Conservation (phyloP, 805 yeast species). For the Metschnikowia matae region DNA sequence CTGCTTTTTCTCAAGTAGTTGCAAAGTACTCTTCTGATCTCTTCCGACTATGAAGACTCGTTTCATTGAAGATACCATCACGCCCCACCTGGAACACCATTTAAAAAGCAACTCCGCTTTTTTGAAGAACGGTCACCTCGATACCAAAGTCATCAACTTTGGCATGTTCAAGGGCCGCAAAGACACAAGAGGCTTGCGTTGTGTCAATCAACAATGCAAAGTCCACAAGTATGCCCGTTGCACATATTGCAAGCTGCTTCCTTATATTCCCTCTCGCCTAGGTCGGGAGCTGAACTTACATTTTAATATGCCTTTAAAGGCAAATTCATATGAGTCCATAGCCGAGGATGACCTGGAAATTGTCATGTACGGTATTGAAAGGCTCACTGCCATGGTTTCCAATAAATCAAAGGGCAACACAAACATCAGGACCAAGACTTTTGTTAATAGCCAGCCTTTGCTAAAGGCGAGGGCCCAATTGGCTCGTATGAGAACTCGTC, state of each 20-base stretch:
- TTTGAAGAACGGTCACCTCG: neutral
- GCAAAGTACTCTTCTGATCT: neutral
- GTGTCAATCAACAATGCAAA: slow-evolving; percentile 16
- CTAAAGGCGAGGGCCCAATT: slow-evolving; percentile 10
- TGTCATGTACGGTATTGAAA: neutral
- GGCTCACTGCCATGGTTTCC: neutral
- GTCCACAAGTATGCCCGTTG: slow-evolving; percentile 9
- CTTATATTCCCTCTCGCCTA: slow-evolving; percentile 15
- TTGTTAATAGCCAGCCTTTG: slow-evolving; percentile 10
- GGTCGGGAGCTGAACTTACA: neutral
- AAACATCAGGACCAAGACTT: neutral
- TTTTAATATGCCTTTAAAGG: neutral
- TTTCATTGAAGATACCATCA: neutral
- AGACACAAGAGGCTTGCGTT: slow-evolving; percentile 20
- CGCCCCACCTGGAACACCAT: neutral
- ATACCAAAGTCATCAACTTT: slow-evolving; percentile 2
- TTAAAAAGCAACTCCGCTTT: neutral
- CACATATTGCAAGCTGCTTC: slow-evolving; percentile 13
- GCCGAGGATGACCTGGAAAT: neutral
- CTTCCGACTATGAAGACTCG: neutral
- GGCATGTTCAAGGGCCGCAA: slow-evolving; percentile 22
- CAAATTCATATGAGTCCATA: neutral
- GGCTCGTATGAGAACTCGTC: slow-evolving; percentile 8
- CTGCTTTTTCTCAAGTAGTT: neutral
- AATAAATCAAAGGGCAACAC: neutral